Evolutionary conservation across 805 yeast species (phyloP), one percentile per base, ranked within the genome.

Genomic region (Candida verbasci): DNA sequence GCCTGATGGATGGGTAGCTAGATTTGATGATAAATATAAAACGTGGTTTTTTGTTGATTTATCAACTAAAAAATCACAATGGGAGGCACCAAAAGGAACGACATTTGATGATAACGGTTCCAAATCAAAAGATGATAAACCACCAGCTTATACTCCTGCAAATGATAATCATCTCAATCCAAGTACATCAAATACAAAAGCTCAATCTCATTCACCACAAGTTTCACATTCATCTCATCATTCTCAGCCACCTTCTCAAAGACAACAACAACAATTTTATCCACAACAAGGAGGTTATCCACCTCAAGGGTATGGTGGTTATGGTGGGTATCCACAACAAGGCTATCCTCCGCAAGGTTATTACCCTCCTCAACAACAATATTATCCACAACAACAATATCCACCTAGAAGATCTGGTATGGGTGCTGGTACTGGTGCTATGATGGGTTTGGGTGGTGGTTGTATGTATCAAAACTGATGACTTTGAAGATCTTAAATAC

Each of bases 31-130:
- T 9, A 68, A 79, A 39, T 83, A 83, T 54, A 68, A 72, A 34
- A 76, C 83, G 2, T 86, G 81, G 80, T 91, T 80, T 57, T 91
- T 80, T 51, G 95, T 91, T n/a, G 69, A 87, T 48, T 61, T 84
- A 45, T 51, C 68, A 11, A 75, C 86, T 10, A 82, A 84, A 41
- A 66, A 76, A 46, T 86, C 96, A 0, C 96, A 88, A 58, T 91
- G 97, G 97, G 95, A 86, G 36, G 77, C 80, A 10, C 97, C 96
- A 11, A 40, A 24, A 23, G 56, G 58, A 2, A 76, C 86, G 0
- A 54, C 47, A 1, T 72, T 74, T 53, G 43, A 34, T 16, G 33
- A 24, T 14, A 40, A 34, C 12, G 33, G 22, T 14, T 30, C 16
- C 15, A 39, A 35, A 3, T 38, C 42, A 8, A 49, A 40, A 3